Conservation (phyloP, 2,329 filamentous ascomycete species). For the Cyclaneusma minus region DNA sequence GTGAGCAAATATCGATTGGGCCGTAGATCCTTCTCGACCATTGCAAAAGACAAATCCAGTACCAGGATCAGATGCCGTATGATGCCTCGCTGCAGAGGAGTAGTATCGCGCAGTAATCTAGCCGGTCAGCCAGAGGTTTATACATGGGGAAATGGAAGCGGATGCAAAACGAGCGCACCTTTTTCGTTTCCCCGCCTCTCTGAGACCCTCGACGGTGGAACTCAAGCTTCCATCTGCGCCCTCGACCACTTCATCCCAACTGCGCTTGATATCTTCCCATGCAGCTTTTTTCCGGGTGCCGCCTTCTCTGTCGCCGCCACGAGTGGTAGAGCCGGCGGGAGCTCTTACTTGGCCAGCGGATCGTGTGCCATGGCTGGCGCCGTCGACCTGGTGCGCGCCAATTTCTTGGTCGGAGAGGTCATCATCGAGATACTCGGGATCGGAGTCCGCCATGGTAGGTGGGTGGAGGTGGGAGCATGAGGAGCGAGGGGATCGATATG, state of each 20-base stretch:
- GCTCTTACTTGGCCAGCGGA: constrained; percentile 13
- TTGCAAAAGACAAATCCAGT: constrained; percentile 82
- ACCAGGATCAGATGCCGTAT: constrained; percentile 91
- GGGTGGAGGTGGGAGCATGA: background rate
- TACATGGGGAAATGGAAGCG: constrained; percentile 1
- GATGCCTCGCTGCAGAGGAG: constrained; percentile 87
- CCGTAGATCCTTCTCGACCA: constrained; percentile 88
- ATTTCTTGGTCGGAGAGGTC: constrained; percentile 52
- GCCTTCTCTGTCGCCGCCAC: constrained; percentile 13
- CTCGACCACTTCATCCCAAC: constrained; percentile 63
- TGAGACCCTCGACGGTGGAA: constrained; percentile 51
- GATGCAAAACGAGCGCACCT: constrained; percentile 26
- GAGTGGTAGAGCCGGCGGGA: constrained; percentile 13
- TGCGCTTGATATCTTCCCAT: constrained; percentile 52
- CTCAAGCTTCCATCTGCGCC: constrained; percentile 66
- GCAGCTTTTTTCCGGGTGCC: constrained; percentile 31
- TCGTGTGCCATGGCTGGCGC: constrained; percentile 13
- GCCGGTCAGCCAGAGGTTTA: constrained; percentile 1
- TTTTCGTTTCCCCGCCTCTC: constrained; percentile 72
- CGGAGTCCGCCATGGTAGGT: constrained; percentile 50
- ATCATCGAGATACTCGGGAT: constrained; percentile 52
- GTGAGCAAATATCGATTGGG: constrained; percentile 75
- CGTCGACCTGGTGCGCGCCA: constrained; percentile 15
- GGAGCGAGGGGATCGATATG: too few species aligned
- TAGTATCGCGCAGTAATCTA: constrained; percentile 81